Evolutionary conservation across 1,284 basidiomycete species (phyloP), one percentile per base, ranked within the genome.

Genomic region (Vanrija sp.): DNA sequence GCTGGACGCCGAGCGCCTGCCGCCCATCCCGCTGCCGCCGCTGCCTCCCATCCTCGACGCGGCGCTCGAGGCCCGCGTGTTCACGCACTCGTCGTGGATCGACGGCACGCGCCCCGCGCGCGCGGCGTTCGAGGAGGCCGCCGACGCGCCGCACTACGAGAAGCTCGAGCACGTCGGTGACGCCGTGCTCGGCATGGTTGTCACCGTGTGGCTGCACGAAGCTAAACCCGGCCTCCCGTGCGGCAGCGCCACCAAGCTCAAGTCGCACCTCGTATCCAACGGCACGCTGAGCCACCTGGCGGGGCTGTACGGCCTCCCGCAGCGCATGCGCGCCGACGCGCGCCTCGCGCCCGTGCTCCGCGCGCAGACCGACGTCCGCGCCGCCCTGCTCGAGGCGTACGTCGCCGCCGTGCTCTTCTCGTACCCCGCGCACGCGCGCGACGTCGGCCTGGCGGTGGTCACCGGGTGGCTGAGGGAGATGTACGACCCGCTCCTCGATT

Each of bases 111-210:
- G 57, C 46, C 64, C 65, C 18, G 58, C 51, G 23, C 53, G 57
- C 48, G 65, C 66, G 16, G 51, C 54, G 23, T 74, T 74, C 44
- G 71, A 74, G 55, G 67, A 70, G 48, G 51, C 63, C 0, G 55
- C 55, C 1, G 61, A 61, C 19, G 46, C 58, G 29, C 38, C 49
- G 14, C 65, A 72, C 53, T 74, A 73, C 45, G 73, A 75, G 57
- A 73, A 75, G 63, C 60, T 75, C 19, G 73, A 75, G 54, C 71
- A 72, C 59, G 72, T 74, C 14, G 73, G 73, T 9, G 73, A 73
- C 64, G 60, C 60, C 10, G 67, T 75, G 16, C 56, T 75, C 18
- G 72, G 71, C n/a, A 66, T 71, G 61, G 54, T 75, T 19, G 68
- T 75, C n/a, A 73, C 71, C 12, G 66, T 67, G 18, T 75, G 72